A percentile compares a stretch with the other conserved stretches of the same genome.
phyloP scores from a whole-genome alignment of 441 rosid species.

The Erodium chrysanthum region DNA sequence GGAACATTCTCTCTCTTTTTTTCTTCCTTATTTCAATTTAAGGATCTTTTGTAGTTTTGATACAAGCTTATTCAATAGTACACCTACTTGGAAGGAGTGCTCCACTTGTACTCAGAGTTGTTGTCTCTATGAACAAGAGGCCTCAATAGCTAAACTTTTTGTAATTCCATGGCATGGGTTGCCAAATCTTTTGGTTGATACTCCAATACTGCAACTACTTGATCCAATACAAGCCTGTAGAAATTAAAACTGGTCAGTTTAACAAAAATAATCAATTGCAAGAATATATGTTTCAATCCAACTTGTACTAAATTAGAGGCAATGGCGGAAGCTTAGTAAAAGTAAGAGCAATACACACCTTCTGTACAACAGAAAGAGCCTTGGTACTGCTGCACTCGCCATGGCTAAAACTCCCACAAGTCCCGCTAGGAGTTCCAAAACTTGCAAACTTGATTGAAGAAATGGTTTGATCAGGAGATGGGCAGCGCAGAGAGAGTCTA shows the following conservation, averaged over 20 bases:
- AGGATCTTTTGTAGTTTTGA: not conserved
- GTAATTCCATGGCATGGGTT: constrained; percentile 62
- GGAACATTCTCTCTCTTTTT: not conserved
- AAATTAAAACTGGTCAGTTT: constrained; percentile 12
- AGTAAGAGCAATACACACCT: constrained; percentile 33
- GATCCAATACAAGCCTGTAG: constrained; percentile 77
- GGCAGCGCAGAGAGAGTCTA: constrained; percentile 47
- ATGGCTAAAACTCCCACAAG: constrained; percentile 67
- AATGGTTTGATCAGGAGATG: constrained; percentile 52
- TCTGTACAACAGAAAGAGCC: constrained; percentile 50
- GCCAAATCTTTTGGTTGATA: constrained; percentile 50
- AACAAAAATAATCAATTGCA: not conserved
- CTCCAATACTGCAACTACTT: constrained; percentile 56
- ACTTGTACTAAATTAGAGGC: not conserved
- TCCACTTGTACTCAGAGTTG: constrained; percentile 11
- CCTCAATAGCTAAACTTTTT: constrained; percentile 87
- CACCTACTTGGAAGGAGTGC: not conserved
- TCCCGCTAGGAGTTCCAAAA: constrained; percentile 73
- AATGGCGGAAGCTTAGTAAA: not conserved
- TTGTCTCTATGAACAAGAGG: constrained; percentile 45
- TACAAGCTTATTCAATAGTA: not conserved
- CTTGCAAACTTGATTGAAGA: constrained; percentile 75
- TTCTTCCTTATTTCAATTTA: not conserved
- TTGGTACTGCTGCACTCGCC: constrained; percentile 51
- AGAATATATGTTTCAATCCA: not conserved